These are phyloP conservation scores for Grigorovia humatica DNA, from an alignment of 805 yeast species.

Conservation along the genomic window DNA sequence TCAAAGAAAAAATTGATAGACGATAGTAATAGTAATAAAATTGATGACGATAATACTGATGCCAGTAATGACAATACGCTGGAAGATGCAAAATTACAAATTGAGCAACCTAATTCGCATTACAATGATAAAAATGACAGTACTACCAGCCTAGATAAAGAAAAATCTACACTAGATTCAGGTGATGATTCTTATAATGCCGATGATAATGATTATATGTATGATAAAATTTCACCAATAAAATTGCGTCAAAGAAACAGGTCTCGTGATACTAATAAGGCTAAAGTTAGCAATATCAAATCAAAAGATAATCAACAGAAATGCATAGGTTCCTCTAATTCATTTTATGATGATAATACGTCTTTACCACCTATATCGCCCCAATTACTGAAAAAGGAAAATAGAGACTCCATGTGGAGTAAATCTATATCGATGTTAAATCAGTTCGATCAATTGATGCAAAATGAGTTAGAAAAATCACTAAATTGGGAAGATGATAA, in stretches of 20 bases:
- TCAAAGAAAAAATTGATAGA: not conserved
- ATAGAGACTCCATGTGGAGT: conserved; percentile 31
- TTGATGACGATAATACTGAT: too few species aligned
- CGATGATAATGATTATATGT: not conserved
- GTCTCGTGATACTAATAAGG: not conserved
- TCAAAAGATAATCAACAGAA: not conserved
- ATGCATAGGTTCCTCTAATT: not conserved
- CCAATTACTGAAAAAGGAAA: conserved; percentile 1
- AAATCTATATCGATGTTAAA: conserved; percentile 54
- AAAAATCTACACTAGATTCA: not conserved
- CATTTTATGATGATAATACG: not conserved
- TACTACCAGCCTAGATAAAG: not conserved
- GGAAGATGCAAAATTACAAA: not conserved
- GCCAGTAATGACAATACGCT: not conserved
- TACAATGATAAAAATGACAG: not conserved
- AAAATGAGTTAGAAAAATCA: conserved; percentile 52
- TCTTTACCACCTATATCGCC: not conserved
- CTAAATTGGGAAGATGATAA: conserved; percentile 27
- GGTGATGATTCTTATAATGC: not conserved
- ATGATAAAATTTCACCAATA: not conserved
- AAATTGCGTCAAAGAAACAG: not conserved
- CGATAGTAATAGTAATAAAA: too few species aligned
- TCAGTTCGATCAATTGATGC: conserved; percentile 57
- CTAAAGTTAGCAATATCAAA: not conserved
- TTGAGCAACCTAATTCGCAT: not conserved